These are phyloP conservation scores for Suillus brevipes DNA, from an alignment of 768 basidiomycete genomes.

Conservation along the genomic window DNA sequence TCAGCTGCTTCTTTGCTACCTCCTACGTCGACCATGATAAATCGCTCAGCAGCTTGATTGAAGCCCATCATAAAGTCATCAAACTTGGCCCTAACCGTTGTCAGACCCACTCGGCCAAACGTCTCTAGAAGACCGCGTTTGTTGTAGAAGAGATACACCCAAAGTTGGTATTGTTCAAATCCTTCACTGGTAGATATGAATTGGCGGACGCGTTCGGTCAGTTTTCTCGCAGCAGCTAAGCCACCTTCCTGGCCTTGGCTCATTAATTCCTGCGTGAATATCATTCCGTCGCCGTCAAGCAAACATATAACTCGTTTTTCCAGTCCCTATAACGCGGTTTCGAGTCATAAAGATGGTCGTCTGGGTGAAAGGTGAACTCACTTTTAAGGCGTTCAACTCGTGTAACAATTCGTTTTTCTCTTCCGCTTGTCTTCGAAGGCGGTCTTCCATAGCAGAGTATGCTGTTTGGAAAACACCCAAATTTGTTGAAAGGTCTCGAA, in stretches of 20 bases:
- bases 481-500: slow-evolving; percentile 27
- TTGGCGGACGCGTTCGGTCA: slow-evolving; percentile 36
- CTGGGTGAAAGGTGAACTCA: slow-evolving; percentile 9
- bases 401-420: slow-evolving; percentile 17
- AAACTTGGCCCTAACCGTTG: slow-evolving; percentile 42
- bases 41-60: slow-evolving; percentile 67
- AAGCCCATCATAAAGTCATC: slow-evolving; percentile 70
- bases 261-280: slow-evolving; percentile 57
- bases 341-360: slow-evolving; percentile 1
- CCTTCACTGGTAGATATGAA: slow-evolving; percentile 20
- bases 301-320: slow-evolving; percentile 44
- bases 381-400: slow-evolving; percentile 32
- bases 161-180: slow-evolving; percentile 45
- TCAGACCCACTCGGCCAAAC: slow-evolving; percentile 38
- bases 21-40: slow-evolving; percentile 71
- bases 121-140: slow-evolving; percentile 59
- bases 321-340: slow-evolving; percentile 20
- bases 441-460: slow-evolving; percentile 24
- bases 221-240: slow-evolving; percentile 49
- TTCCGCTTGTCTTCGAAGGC: slow-evolving; percentile 18
- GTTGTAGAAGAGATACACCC: slow-evolving; percentile 65
- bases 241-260: slow-evolving; percentile 58
- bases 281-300: slow-evolving; percentile 65
- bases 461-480: slow-evolving; percentile 27
- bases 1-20: slow-evolving; percentile 73